A percentile compares a stretch with the other conserved stretches of the same genome.
phyloP scores from a whole-genome alignment of 805 yeast species.

The Lachancea quebecensis region DNA sequence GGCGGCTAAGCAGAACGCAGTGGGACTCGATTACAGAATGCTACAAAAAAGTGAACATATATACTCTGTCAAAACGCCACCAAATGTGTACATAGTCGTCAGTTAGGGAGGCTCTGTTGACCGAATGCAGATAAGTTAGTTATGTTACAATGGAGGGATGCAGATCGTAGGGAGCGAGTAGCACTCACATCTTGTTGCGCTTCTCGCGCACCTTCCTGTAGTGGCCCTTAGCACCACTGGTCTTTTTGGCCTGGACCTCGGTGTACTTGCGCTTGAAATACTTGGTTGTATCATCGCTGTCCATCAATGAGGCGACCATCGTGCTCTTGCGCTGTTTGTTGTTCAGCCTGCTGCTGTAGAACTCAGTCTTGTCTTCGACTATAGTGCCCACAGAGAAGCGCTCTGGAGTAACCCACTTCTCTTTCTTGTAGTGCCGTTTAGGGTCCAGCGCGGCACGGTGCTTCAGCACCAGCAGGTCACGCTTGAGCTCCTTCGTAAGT shows the following conservation, averaged over 20 bases:
- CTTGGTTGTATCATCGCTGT: conserved; percentile 58
- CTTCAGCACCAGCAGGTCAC: conserved; percentile 72
- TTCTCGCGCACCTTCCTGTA: conserved; percentile 56
- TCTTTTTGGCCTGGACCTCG: conserved; percentile 63
- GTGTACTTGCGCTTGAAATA: conserved; percentile 81
- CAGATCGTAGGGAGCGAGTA: not conserved
- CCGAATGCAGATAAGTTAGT: too few species aligned
- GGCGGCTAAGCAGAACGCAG: too few species aligned
- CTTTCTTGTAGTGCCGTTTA: conserved; percentile 88
- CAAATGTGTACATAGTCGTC: too few species aligned
- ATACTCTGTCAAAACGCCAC: too few species aligned
- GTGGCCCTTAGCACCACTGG: conserved; percentile 59
- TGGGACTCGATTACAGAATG: too few species aligned
- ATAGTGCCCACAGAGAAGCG: conserved; percentile 86
- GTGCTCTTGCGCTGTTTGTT: conserved; percentile 70
- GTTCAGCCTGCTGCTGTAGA: conserved; percentile 50
- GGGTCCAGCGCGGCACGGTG: conserved; percentile 92
- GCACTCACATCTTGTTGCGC: conserved; percentile 35
- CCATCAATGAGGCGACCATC: conserved; percentile 74
- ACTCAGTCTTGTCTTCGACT: conserved; percentile 75
- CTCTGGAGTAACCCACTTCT: conserved; percentile 69
- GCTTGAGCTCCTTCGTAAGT: conserved; percentile 46
- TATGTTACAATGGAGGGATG: too few species aligned
- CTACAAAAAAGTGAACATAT: too few species aligned
- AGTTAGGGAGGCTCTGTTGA: too few species aligned